These are phyloP conservation scores for Inga laurina DNA, from an alignment of 306 rosid species.

Conservation along the genomic window DNA sequence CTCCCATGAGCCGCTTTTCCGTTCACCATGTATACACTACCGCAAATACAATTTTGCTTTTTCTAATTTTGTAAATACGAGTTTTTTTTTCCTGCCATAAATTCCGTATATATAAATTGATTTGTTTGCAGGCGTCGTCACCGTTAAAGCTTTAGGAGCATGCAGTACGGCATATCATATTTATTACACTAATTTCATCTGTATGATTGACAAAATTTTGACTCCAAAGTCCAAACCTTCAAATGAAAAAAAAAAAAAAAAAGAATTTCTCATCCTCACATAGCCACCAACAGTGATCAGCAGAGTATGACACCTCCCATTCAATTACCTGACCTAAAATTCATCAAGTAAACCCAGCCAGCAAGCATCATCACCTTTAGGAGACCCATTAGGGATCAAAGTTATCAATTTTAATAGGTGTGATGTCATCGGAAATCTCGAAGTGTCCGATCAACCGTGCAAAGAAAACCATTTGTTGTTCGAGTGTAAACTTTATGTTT, in stretches of 20 bases:
- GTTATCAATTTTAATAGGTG: slow-evolving; percentile 73
- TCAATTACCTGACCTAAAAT: not conserved
- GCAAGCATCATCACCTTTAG: not conserved
- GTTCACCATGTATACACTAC: rapidly evolving
- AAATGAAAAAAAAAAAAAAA: too few relatives aligned
- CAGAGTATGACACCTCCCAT: not conserved
- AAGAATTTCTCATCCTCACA: not conserved
- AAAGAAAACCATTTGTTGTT: slow-evolving; percentile 98
- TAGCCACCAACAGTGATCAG: not conserved
- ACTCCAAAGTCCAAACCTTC: too few relatives aligned
- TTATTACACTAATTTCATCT: not conserved
- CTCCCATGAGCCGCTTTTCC: not conserved
- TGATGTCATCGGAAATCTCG: slow-evolving; percentile 80
- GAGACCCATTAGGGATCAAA: not conserved
- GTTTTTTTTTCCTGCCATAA: not conserved
- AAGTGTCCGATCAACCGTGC: slow-evolving; percentile 83
- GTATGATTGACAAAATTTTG: not conserved
- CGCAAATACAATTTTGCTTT: not conserved
- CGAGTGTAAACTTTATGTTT: slow-evolving; percentile 87
- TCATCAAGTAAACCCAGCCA: not conserved
- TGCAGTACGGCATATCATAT: not conserved
- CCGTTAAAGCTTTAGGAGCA: not conserved
- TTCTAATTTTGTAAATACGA: not conserved
- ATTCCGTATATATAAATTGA: not conserved
- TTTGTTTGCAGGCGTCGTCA: not conserved